Conservation (phyloP, 345 rosid species). For the Citrus hindsii region DNA sequence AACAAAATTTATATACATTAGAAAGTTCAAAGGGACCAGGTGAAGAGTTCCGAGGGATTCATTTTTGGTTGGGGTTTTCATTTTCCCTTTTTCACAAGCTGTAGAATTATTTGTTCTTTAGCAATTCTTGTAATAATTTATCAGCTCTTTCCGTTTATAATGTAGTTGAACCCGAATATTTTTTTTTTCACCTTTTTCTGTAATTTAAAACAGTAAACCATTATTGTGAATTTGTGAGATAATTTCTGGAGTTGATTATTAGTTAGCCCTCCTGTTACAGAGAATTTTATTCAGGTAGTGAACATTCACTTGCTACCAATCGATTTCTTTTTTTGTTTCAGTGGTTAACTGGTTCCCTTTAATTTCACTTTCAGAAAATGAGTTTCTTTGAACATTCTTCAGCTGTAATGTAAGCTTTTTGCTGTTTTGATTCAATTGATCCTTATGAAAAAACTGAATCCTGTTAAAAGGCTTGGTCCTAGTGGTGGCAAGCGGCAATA, state of each 20-base stretch:
- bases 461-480: no score
- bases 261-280: background rate
- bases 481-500: no score
- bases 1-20: constrained; percentile 35
- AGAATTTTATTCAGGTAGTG: background rate
- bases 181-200: background rate
- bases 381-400: background rate
- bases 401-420: background rate
- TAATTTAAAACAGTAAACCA: constrained; percentile 9
- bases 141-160: constrained; percentile 12
- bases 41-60: constrained; percentile 27
- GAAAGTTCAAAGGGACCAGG: constrained; percentile 28
- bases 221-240: background rate
- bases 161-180: constrained; percentile 11
- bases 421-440: no score
- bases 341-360: background rate
- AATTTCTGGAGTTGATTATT: background rate
- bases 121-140: constrained; percentile 38
- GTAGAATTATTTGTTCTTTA: constrained; percentile 32
- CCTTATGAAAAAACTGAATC: no score
- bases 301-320: background rate
- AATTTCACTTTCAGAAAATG: background rate
- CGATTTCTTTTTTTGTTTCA: background rate
- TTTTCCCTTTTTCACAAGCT: constrained; percentile 22
- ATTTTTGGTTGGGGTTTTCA: constrained; percentile 34